phyloP scores from a whole-genome alignment of 805 yeast genomes.

The Dipodascus albidus region DNA sequence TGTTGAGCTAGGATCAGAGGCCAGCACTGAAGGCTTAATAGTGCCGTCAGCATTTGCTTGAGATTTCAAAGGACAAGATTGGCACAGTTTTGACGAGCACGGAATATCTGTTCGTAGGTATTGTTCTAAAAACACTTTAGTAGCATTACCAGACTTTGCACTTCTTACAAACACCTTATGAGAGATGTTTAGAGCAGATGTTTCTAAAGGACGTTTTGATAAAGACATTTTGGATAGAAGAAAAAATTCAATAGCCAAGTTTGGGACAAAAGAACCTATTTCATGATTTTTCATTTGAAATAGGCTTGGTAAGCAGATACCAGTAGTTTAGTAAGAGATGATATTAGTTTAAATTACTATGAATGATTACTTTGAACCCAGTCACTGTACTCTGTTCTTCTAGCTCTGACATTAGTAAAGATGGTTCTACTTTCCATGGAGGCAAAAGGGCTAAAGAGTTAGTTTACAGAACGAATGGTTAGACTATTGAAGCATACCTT shows the following conservation, averaged over 20 bases:
- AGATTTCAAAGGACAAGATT: constrained; percentile 41
- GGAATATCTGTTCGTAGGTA: constrained; percentile 88
- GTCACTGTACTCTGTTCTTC: constrained; percentile 33
- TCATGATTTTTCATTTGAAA: too few species aligned
- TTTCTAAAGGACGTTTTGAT: constrained; percentile 5
- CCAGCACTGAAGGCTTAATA: constrained; percentile 52
- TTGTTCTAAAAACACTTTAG: constrained; percentile 88
- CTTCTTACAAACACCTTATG: constrained; percentile 83
- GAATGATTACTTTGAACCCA: too few species aligned
- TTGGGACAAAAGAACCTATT: neutral
- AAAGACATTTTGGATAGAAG: neutral
- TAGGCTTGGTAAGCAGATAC: too few species aligned
- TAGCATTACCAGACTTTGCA: constrained; percentile 70
- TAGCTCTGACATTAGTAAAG: constrained; percentile 37
- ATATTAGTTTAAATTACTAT: too few species aligned
- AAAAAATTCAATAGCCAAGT: neutral
- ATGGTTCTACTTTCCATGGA: constrained; percentile 38
- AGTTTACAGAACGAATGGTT: neutral
- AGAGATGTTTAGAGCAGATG: constrained; percentile 16
- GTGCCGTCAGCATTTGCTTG: constrained; percentile 59
- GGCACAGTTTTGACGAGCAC: constrained; percentile 68
- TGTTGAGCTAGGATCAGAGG: constrained; percentile 42
- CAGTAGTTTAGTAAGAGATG: too few species aligned
- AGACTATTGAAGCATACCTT: constrained; percentile 13
- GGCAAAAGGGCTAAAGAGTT: constrained; percentile 29